A percentile compares a stretch with the other conserved stretches of the same genome.
Evolutionary conservation across 2,329 filamentous ascomycete species (phyloP).

Genomic region (Mycocentrospora acerina): DNA sequence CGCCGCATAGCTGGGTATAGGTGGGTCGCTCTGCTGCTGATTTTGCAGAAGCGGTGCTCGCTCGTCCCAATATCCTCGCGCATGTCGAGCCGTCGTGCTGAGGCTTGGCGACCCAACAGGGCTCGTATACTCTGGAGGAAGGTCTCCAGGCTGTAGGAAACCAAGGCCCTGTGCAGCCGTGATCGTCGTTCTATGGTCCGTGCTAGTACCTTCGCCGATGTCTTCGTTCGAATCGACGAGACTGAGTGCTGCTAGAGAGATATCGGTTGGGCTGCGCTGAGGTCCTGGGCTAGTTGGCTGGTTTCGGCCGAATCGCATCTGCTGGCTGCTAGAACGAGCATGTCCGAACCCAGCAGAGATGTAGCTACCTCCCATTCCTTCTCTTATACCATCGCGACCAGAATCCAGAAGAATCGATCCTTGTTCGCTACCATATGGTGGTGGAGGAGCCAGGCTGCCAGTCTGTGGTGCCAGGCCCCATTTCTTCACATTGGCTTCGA

Average conservation of each 20-base stretch:
- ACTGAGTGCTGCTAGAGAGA: constrained; percentile 84
- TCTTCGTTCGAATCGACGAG: constrained; percentile 68
- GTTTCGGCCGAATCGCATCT: constrained; percentile 67
- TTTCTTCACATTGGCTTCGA: constrained; percentile 99
- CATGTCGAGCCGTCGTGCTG: constrained; percentile 58
- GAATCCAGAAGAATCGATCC: constrained; percentile 93
- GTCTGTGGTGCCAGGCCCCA: constrained; percentile 97
- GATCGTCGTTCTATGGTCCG: constrained; percentile 25
- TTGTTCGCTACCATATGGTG: constrained; percentile 95
- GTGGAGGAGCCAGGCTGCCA: constrained; percentile 89
- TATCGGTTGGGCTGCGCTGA: constrained; percentile 88
- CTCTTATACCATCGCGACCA: constrained; percentile 59
- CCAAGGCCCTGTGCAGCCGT: constrained; percentile 33
- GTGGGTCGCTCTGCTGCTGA: constrained; percentile 51
- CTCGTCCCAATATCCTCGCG: constrained; percentile 49
- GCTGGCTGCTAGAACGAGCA: constrained; percentile 73
- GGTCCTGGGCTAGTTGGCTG: constrained; percentile 85
- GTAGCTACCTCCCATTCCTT: constrained; percentile 54
- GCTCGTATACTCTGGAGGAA: constrained; percentile 54
- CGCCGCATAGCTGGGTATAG: constrained; percentile 81
- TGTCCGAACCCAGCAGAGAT: constrained; percentile 58
- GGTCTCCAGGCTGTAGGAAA: constrained; percentile 39
- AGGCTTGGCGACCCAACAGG: constrained; percentile 41
- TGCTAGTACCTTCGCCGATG: constrained; percentile 70
- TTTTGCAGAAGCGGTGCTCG: constrained; percentile 50